Evolutionary conservation across 2,329 filamentous ascomycete species (phyloP).

Genomic region (Podosphaera xanthii): DNA sequence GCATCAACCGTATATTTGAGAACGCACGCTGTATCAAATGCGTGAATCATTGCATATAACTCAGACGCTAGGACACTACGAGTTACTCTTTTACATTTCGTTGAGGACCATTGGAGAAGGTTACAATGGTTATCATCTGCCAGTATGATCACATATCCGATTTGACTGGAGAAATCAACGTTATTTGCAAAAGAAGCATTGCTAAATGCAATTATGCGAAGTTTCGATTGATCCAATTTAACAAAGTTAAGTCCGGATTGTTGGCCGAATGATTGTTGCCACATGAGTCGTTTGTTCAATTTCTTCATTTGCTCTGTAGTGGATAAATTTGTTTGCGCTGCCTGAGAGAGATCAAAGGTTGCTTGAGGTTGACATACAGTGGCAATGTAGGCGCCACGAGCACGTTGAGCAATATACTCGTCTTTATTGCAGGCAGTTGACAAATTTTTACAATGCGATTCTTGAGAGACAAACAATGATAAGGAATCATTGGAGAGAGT

Average conservation of each 20-base stretch:
- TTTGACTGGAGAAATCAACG: neutral
- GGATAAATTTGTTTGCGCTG: neutral
- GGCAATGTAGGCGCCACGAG: neutral
- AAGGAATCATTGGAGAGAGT: neutral
- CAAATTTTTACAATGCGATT: neutral
- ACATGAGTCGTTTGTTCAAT: neutral
- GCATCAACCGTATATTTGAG: neutral
- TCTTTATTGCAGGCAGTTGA: neutral
- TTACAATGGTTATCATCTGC: neutral
- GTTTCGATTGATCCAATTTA: neutral
- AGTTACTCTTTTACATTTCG: no score
- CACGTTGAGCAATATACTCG: neutral
- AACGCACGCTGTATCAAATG: no score
- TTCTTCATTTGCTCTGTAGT: neutral
- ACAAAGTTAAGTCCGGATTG: neutral
- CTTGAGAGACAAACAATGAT: neutral
- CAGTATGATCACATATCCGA: neutral
- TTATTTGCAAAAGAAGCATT: neutral
- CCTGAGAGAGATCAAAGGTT: neutral
- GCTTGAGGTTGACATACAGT: neutral
- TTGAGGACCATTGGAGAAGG: no score
- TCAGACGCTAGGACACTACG: no score
- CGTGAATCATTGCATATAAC: no score
- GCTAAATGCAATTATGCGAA: neutral
- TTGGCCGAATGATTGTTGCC: neutral